Evolutionary conservation across 768 basidiomycete genomes (phyloP), one percentile per base, ranked within the genome.

Genomic region (Dioszegia crocea): DNA sequence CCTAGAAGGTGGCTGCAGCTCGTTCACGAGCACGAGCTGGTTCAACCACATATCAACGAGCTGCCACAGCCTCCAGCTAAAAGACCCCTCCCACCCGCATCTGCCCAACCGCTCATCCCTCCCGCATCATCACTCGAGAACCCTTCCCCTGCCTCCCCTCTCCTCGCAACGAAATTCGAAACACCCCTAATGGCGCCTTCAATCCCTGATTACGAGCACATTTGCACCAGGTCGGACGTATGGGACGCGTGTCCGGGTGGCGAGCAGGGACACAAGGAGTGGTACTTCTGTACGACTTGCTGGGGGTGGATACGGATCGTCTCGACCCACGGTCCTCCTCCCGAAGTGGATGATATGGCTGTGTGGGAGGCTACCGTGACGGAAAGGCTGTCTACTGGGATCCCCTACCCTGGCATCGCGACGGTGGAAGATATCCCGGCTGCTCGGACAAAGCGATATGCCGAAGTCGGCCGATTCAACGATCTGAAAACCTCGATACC

Each of bases 221-320:
- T 64, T 14, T 61, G 43, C 12, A 61, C 65, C 4, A 11, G 57
- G 5, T 53, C 54, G 12, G 70, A 72, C 31, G 68, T 72, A 17
- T 65, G 60, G 63, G 70, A 61, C 19, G 65, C 70, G 4, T 53
- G 61, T 27, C 70, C 70, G 17, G 70, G 70, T 24, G 59, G 61
- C 21, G 19, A 41, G 24, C 29, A 58, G 17, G 29, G 43, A 23
- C 60, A 61, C 52, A 26, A 47, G 2, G 57, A 70, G 14, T 73
- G 65, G 64, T 73, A 66, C 45, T 73, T 73, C 53, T 73, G 71
- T 44, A 38, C 58, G 19, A 61, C 58, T 0, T 73, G 71, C 39
- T 69, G 71, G 68, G 66, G 56, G 4, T 73, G 71, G 71, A 30
- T 73, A 2, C 26, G 64, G 14, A 64, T 73, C 12, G 56, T 40